phyloP scores from a whole-genome alignment of 768 basidiomycete genomes.

The Pisolithus albus region DNA sequence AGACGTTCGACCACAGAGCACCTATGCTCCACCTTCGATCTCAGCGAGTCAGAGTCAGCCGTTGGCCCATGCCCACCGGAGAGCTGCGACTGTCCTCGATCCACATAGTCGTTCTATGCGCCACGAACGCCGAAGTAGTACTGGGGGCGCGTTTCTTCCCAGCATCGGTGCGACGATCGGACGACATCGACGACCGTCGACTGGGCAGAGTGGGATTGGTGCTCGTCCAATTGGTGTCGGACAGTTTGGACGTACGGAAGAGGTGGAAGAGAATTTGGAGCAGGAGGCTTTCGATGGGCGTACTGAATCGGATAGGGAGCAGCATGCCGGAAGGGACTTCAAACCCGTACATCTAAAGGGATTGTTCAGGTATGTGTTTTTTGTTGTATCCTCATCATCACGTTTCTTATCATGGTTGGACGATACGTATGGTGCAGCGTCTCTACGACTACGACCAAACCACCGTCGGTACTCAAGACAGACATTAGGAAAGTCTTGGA shows the following conservation, averaged over 20 bases:
- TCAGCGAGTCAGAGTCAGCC: conserved; percentile 49
- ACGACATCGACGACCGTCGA: conserved; percentile 65
- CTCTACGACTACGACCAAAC: conserved; percentile 89
- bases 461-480: conserved; percentile 68
- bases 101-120: conserved; percentile 53
- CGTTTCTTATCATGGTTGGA: not conserved
- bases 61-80: conserved; percentile 52
- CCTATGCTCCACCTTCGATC: conserved; percentile 26
- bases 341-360: conserved; percentile 97
- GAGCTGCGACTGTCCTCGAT: conserved; percentile 75
- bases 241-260: conserved; percentile 45
- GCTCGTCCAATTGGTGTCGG: conserved; percentile 29
- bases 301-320: conserved; percentile 42
- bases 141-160: conserved; percentile 52
- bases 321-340: conserved; percentile 64
- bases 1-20: conserved; percentile 14
- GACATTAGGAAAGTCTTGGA: conserved; percentile 86
- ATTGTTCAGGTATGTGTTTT: conserved; percentile 65
- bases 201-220: conserved; percentile 40
- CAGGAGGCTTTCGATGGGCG: conserved; percentile 27
- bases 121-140: conserved; percentile 74
- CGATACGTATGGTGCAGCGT: conserved; percentile 45
- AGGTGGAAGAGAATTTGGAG: conserved; percentile 43
- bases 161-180: conserved; percentile 52
- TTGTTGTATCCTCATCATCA: conserved; percentile 2